Conservation (phyloP, 805 yeast species). For the Metschnikowia hibisci region DNA sequence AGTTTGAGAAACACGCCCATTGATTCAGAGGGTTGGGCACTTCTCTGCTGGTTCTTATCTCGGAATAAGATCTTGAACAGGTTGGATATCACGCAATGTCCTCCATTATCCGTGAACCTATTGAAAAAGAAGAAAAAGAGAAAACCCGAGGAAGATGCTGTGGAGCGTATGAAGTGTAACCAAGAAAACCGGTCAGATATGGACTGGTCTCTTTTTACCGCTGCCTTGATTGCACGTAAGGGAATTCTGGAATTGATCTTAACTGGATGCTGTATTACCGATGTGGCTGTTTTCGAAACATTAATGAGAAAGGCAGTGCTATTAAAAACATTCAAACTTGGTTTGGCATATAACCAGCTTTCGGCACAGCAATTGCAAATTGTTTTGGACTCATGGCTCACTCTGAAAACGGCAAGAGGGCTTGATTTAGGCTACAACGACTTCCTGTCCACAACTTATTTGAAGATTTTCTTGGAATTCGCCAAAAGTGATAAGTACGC, state of each 20-base stretch:
- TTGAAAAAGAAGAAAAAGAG: conserved; percentile 36
- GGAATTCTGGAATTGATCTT: conserved; percentile 77
- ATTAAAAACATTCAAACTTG: conserved; percentile 56
- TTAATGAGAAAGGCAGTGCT: conserved; percentile 55
- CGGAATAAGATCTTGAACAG: conserved; percentile 54
- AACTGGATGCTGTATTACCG: conserved; percentile 68
- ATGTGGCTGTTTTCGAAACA: conserved; percentile 50
- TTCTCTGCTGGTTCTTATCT: conserved; percentile 70
- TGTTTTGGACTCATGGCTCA: conserved; percentile 55
- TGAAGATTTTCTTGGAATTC: conserved; percentile 38
- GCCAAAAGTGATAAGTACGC: conserved; percentile 19
- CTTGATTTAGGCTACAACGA: conserved; percentile 85
- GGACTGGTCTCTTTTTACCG: conserved; percentile 79
- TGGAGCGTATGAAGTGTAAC: conserved; percentile 44
- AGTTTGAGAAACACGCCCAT: conserved; percentile 77
- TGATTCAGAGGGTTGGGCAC: conserved; percentile 70
- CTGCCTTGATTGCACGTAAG: conserved; percentile 62
- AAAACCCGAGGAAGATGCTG: conserved; percentile 25
- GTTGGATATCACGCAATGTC: conserved; percentile 71
- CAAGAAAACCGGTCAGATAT: conserved; percentile 60
- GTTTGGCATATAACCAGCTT: conserved; percentile 73
- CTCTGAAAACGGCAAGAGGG: conserved; percentile 51
- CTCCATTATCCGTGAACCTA: conserved; percentile 43
- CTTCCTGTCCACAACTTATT: conserved; percentile 35
- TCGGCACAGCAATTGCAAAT: conserved; percentile 53